Conservation (phyloP, 495 filamentous ascomycete species). For the Talaromyces wortmannii region DNA sequence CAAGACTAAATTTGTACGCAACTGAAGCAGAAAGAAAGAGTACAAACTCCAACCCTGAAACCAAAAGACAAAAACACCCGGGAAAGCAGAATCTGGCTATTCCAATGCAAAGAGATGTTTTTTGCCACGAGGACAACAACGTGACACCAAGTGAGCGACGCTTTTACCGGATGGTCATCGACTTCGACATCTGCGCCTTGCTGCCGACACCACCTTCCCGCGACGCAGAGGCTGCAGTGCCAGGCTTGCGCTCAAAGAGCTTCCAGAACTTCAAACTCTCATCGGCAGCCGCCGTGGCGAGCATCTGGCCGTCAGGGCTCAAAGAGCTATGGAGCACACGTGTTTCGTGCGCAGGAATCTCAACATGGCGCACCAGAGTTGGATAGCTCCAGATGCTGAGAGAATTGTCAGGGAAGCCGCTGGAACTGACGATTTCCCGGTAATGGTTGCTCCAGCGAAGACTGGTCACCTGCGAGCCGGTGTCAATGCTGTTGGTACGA, state of each 20-base stretch:
- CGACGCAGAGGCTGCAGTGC: constrained; percentile 48
- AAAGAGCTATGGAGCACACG: constrained; percentile 90
- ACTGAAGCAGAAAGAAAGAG: not conserved
- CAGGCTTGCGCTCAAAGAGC: constrained; percentile 96
- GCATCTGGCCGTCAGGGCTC: constrained; percentile 93
- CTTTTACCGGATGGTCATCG: constrained; percentile 90
- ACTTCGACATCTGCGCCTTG: constrained; percentile 77
- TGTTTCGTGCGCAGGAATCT: constrained; percentile 98
- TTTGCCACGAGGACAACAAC: not conserved
- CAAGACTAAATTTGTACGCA: not conserved
- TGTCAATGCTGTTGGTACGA: constrained; percentile 97
- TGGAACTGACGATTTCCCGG: constrained; percentile 94
- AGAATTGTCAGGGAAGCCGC: constrained; percentile 97
- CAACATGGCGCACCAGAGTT: constrained; percentile 88
- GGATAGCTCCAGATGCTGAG: constrained; percentile 99
- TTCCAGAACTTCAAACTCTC: constrained; percentile 99
- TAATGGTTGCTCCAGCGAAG: constrained; percentile 94
- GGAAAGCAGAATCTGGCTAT: not conserved
- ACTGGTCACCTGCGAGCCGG: constrained; percentile 92
- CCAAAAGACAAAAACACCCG: not conserved
- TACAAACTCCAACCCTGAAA: not conserved
- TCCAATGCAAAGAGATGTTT: not conserved
- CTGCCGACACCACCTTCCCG: constrained; percentile 50
- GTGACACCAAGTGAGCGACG: not conserved
- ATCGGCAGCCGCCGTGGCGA: constrained; percentile 91